Evolutionary conservation across 352 stramenopile species (phyloP).

Genomic region (Globisporangium irregulare): DNA sequence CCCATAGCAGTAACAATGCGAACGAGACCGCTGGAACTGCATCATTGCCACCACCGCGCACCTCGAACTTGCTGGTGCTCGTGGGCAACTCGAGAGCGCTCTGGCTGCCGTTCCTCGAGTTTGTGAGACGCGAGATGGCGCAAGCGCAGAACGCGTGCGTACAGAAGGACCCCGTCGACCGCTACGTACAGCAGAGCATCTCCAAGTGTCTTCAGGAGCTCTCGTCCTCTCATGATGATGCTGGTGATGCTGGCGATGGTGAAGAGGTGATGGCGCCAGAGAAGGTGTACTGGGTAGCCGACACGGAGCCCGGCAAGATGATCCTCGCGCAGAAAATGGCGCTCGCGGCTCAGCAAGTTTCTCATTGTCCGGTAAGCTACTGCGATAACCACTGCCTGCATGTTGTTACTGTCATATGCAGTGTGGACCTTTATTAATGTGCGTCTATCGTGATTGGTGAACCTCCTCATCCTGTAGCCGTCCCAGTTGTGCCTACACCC

Average conservation of each 20-base stretch:
- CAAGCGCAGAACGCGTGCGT: constrained; percentile 26
- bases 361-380: constrained; percentile 38
- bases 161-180: constrained; percentile 46
- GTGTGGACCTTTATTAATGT: not conserved
- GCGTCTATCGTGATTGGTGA: too few species aligned
- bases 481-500: constrained; percentile 69
- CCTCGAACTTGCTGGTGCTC: constrained; percentile 57
- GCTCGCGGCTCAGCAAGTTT: constrained; percentile 39
- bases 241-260: not conserved
- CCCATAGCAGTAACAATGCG: not conserved
- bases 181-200: constrained; percentile 50
- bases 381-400: not conserved
- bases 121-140: constrained; percentile 32
- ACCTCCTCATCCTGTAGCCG: constrained; percentile 22
- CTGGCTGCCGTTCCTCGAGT: constrained; percentile 50
- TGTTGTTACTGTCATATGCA: not conserved
- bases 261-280: constrained; percentile 22
- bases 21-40: too few species aligned
- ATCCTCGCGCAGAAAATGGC: constrained; percentile 74
- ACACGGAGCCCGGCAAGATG: constrained; percentile 68
- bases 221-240: not conserved
- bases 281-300: constrained; percentile 59
- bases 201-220: constrained; percentile 27
- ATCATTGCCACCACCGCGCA: constrained; percentile 2
- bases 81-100: constrained; percentile 62